Evolutionary conservation across 2,329 filamentous ascomycete genomes (phyloP), one percentile per base, ranked within the genome.

Genomic region (Beauveria rudraprayagi): DNA sequence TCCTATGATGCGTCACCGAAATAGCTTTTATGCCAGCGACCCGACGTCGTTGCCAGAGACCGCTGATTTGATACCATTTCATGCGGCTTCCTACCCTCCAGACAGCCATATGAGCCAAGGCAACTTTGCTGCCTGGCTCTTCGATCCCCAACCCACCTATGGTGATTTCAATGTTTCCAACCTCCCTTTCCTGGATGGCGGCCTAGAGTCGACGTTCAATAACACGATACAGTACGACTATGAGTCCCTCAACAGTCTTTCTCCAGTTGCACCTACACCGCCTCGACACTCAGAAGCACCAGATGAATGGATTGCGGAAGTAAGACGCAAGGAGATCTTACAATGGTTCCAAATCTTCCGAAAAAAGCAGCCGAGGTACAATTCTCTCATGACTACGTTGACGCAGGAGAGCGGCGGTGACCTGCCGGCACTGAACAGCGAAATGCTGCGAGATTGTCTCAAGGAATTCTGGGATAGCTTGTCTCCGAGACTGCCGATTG

Each of bases 381-480:
- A 78, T 37, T 52, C 50, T 53, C 54, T 67, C 24, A 70, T 74
- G 64, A 61, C 68, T 3, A 71, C 69, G 30, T 66, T 79, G 1
- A 69, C 76, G 7, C 73, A 72, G 6, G 75, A 78, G 34, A 71
- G 70, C 37, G 72, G 70, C 14, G 76, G 74, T n/a, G 78, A 81
- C 64, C 61, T 77, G 6, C 76, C 78, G 0, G 73, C 71, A 1
- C 76, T 96, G 64, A 91, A 85, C 70, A 73, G 92, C 55, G 85
- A 89, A 54, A 92, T 93, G 84, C 87, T 96, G 81, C 87, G 91
- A 68, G 88, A 88, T 16, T 96, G 92, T 68, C 83, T 93, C 63
- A 83, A 85, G n/a, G 90, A 90, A 50, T 97, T 91, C 73, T 97
- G 92, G 92, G 84, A 88, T 56, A 85, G 90, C 68, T 90, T 95